Conservation (phyloP, 768 basidiomycete genomes). For the Psilocybe azurescens region DNA sequence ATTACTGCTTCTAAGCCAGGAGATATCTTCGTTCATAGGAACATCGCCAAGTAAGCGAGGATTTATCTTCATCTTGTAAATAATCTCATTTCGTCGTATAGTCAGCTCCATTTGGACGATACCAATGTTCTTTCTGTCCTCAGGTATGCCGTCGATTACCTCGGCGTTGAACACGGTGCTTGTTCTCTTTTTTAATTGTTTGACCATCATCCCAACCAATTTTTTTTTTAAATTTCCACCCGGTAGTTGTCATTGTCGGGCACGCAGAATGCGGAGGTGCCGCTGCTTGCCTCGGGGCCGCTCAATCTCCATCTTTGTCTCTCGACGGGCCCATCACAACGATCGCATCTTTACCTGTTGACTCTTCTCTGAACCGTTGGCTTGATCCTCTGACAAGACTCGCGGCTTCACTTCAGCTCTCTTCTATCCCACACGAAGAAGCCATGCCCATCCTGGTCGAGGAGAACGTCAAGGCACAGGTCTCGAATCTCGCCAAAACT, state of each 20-base stretch:
- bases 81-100: conserved; percentile 29
- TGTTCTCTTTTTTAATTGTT: conserved; percentile 32
- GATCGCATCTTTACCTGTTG: conserved; percentile 35
- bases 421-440: conserved; percentile 35
- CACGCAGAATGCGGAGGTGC: conserved; percentile 87
- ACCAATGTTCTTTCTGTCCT: conserved; percentile 74
- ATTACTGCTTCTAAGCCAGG: conserved; percentile 74
- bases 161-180: conserved; percentile 82
- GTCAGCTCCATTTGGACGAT: conserved; percentile 79
- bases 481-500: conserved; percentile 53
- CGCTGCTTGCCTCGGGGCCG: conserved; percentile 55
- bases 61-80: not conserved
- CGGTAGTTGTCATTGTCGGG: conserved; percentile 78
- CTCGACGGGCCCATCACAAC: conserved; percentile 37
- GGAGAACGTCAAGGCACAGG: conserved; percentile 65
- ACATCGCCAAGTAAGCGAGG: conserved; percentile 80
- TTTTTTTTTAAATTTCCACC: conserved; percentile 21
- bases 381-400: conserved; percentile 68
- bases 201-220: conserved; percentile 37
- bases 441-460: conserved; percentile 54
- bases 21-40: conserved; percentile 83
- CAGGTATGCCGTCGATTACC: conserved; percentile 69
- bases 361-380: conserved; percentile 70
- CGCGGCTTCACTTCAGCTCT: conserved; percentile 50
- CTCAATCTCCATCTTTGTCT: conserved; percentile 36